Evolutionary conservation across 805 yeast species (phyloP).

Genomic region (Komagataella pseudopastoris): DNA sequence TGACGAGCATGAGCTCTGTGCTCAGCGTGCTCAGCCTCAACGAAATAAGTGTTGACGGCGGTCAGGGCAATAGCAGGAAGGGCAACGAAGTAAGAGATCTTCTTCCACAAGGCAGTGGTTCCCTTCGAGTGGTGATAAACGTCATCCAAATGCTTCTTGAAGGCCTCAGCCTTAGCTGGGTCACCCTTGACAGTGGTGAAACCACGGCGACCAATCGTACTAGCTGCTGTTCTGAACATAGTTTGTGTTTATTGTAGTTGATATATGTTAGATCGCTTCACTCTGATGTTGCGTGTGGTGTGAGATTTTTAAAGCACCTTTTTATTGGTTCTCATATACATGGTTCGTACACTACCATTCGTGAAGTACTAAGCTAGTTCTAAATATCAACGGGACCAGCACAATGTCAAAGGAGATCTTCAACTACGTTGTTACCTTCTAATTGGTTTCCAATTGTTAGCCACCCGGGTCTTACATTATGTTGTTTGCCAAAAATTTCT

Average conservation of each 20-base stretch:
- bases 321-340: conserved; percentile 35
- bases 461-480: conserved; percentile 86
- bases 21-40: conserved; percentile 80
- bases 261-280: neutral
- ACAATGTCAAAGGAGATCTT: conserved; percentile 10
- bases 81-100: conserved; percentile 68
- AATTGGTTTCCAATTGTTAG: conserved; percentile 73
- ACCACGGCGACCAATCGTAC: conserved; percentile 17
- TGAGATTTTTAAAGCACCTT: conserved; percentile 6
- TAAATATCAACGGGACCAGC: too few relatives aligned
- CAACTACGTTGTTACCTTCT: conserved; percentile 42
- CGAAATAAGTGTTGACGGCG: conserved; percentile 67
- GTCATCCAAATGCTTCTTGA: conserved; percentile 45
- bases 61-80: conserved; percentile 68
- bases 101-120: conserved; percentile 75
- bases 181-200: conserved; percentile 22
- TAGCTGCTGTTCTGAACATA: neutral
- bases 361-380: neutral
- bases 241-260: neutral
- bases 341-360: conserved; percentile 1
- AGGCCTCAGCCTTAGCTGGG: conserved; percentile 60
- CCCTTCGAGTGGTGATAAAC: conserved; percentile 68
- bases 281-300: neutral
- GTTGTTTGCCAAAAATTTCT: conserved; percentile 82
- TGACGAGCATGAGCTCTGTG: conserved; percentile 72